A percentile compares a stretch with the other conserved stretches of the same genome.
phyloP scores from a whole-genome alignment of 2,329 filamentous ascomycete genomes.

The Fusarium domesticum region DNA sequence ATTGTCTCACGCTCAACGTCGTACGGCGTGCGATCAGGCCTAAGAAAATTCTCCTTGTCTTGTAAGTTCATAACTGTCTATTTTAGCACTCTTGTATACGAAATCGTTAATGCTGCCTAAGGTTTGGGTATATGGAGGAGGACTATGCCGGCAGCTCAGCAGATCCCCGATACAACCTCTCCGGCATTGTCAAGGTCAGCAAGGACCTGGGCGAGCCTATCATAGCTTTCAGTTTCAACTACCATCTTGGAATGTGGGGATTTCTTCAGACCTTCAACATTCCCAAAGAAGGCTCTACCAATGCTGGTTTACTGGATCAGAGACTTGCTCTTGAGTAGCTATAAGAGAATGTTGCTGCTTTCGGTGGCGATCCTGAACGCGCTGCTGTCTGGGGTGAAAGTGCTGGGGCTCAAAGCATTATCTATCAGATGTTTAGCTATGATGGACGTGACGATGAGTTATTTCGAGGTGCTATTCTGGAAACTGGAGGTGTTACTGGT shows the following conservation, averaged over 20 bases:
- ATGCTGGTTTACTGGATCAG: slow-evolving; percentile 51
- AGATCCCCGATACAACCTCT: slow-evolving; percentile 44
- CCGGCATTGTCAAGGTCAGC: slow-evolving; percentile 46
- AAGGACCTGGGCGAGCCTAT: slow-evolving; percentile 51
- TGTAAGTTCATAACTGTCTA: slow-evolving; percentile 20
- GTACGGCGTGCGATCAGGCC: slow-evolving; percentile 38
- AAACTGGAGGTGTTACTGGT: slow-evolving; percentile 43
- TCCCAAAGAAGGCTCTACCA: slow-evolving; percentile 41
- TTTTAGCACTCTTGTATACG: slow-evolving; percentile 22
- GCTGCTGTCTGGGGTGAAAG: slow-evolving; percentile 51
- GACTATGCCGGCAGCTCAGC: slow-evolving; percentile 47
- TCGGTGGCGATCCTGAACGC: slow-evolving; percentile 46
- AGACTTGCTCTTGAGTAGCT: slow-evolving; percentile 49
- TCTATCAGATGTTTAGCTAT: slow-evolving; percentile 53
- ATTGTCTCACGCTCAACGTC: slow-evolving; percentile 46
- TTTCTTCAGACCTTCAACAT: slow-evolving; percentile 49
- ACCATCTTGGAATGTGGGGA: slow-evolving; percentile 51
- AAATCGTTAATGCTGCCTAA: slow-evolving; percentile 7
- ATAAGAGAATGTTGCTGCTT: slow-evolving; percentile 51
- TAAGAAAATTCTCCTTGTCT: slow-evolving; percentile 38
- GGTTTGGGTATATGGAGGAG: slow-evolving; percentile 59
- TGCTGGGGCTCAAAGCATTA: slow-evolving; percentile 40
- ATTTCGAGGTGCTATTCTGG: slow-evolving; percentile 52
- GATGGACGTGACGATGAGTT: slow-evolving; percentile 54
- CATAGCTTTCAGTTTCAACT: slow-evolving; percentile 53